Evolutionary conservation across 2,329 filamentous ascomycete species (phyloP).

Genomic region (Akanthomyces dipterigenus): DNA sequence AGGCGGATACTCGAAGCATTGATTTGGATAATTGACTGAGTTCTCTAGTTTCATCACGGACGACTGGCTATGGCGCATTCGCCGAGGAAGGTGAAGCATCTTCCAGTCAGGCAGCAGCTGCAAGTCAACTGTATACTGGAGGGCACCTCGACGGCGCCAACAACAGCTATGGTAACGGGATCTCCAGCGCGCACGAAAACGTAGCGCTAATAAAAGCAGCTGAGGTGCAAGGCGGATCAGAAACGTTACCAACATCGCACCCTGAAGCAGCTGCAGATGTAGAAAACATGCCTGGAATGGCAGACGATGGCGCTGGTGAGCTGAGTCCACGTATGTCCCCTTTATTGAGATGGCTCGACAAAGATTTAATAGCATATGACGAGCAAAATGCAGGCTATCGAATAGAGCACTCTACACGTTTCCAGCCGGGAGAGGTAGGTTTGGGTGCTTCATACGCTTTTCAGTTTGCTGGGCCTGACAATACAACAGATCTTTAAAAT

Average conservation of each 20-base stretch:
- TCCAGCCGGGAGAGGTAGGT: slow-evolving; percentile 36
- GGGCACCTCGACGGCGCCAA: not conserved
- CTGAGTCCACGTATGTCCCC: slow-evolving; percentile 31
- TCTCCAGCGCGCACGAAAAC: not conserved
- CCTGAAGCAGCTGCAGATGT: not conserved
- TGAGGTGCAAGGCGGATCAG: slow-evolving; percentile 1
- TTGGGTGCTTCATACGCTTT: not conserved
- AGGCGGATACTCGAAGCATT: no score
- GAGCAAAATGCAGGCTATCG: slow-evolving; percentile 28
- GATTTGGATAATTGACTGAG: not conserved
- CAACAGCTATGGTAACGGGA: not conserved
- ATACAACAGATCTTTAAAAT: slow-evolving; percentile 46
- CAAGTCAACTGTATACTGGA: not conserved
- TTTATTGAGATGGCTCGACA: not conserved
- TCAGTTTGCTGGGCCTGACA: not conserved
- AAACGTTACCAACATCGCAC: slow-evolving; percentile 4
- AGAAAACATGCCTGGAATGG: not conserved
- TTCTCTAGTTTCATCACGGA: not conserved
- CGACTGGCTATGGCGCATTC: not conserved
- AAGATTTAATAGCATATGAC: not conserved
- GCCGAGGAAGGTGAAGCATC: not conserved
- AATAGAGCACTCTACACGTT: slow-evolving; percentile 32
- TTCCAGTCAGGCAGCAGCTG: not conserved
- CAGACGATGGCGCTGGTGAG: slow-evolving; percentile 15
- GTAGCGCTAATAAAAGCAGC: not conserved